Base-by-base conservation (phyloP, 1,284 basidiomycete genomes). In the Sporisorium reilianum region DNA sequence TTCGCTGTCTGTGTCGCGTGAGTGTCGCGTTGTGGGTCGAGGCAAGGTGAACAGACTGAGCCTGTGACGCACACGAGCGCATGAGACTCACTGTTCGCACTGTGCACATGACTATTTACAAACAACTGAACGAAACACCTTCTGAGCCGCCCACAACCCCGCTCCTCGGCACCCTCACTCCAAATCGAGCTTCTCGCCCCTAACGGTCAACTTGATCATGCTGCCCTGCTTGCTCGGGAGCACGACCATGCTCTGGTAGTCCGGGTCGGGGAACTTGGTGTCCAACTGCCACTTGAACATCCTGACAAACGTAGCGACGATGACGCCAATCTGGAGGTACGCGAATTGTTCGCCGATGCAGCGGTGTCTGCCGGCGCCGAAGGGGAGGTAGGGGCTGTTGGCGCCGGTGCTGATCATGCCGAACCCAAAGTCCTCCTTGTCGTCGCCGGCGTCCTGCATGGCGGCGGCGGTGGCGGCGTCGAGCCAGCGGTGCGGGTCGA, bases 341-440 rank as follows among this genome's bases (percentile, higher is more conserved):
- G 97, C 97, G 82, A 98, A 99, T 89, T 94, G 93, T 87, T 97
- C 95, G 75, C 95, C 95, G 75, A 97, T 96, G 85, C 95, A 97
- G 62, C 95, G 88, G 86, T 97, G 95, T n/a, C 83, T 51, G 18
- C 81, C 96, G 48, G 96, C 95, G 63, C 96, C 97, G 82, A 99
- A 99, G 1, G 96, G 97, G 84, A 96, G 92, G 85, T 97, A 97
- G 28, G 86, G 85, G 16, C 74, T 79, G 62, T 85, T 85, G 18
- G 85, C 84, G 26, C 93, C 79, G 89, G 82, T 85, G 20, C 75
- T 79, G 63, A 87, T 84, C 65, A 81, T 89, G 57, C 96, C 97
- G 85, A 94, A 99, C 0, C 96, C 97, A 80, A 92, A 99, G 85
- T 96, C 93, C 55, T 91, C 92, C 80, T 90, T 90, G 79, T 90